Base-by-base conservation (phyloP, 108 stramenopile genomes). In the Cyclostephanos invisitatus region DNA sequence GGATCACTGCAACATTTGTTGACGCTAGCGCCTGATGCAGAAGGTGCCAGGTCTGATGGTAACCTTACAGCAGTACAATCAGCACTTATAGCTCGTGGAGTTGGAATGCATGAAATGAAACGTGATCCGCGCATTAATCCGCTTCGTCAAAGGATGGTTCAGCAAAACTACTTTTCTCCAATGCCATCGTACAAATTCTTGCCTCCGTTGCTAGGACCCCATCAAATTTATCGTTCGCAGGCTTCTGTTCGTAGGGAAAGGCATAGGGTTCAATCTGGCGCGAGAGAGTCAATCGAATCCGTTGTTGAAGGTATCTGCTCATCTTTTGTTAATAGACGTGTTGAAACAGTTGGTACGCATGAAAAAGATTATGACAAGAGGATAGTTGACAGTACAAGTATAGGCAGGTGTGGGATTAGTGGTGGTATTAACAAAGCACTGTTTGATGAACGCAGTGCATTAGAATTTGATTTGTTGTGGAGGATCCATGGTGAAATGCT, bases 71-170 rank as follows among this genome's bases (percentile, higher is more conserved):
- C 90, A 18, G 77, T 86, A 8, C 85, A 81, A 22, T 64, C 83
- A 21, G 91, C 91, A 12, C 58, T 91, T 62, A 63, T 85, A 65
- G 80, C 86, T 46, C 68, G 75, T 46, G 87, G 90, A 29, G 86
- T 87, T 10, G 85, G 88, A 2, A 72, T 72, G 49, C 56, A 64
- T 29, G 67, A 72, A 70, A 61, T 67, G 67, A 50, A 58, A 63
- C 48, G 59, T 55, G 73, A 82, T 60, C 12, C 62, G 61, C 61
- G 73, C 74, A 63, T 74, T 68, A 63, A 58, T 51, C 64, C 70
- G 7, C 77, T 59, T 28, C 75, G 83, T 67, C 78, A 86, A 62
- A 73, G 83, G 44, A 60, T 64, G 51, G 27, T 58, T 32, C 75
- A 61, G 46, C 49, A 40, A 36, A 61, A 64, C 25, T 70, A 61